Evolutionary conservation across 257 asterid genomes (phyloP), one percentile per base, ranked within the genome.

Genomic region (Petrea volubilis): DNA sequence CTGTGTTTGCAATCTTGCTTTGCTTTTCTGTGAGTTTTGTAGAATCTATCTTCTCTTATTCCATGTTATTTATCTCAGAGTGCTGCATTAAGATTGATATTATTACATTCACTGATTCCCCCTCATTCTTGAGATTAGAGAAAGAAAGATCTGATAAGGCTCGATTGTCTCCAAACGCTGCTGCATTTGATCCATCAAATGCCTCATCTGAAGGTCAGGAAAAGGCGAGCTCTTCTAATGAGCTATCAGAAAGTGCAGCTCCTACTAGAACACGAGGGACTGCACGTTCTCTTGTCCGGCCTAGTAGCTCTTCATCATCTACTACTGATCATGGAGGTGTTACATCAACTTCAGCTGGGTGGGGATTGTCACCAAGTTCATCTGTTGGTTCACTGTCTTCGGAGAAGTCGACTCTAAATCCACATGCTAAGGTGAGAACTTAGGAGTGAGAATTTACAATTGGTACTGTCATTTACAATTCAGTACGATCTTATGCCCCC

Each of bases 321-420:
- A 73, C 84, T 41, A 74, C 84, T 23, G 85, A 85, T 29, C 58
- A 74, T 74, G 86, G 83, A 52, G 88, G 80, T 43, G 79, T 76
- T 60, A 74, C 80, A 51, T 78, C 82, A 53, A 78, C 83, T 46
- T 81, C 82, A 60, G 75, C 81, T 56, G 79, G 79, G 59, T 78
- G 85, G 72, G 87, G 84, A 72, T 70, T 83, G 72, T 87, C 94
- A 61, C 83, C 86, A 27, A 83, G 81, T 72, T 88, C 95, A 64
- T 85, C 91, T 14, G 72, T 83, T 75, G 83, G 87, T 78, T 87
- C 94, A 29, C 57, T 85, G 53, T 72, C 91, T 34, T 85, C 89
- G 34, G 95, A 88, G 63, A 88, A 83, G 70, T 85, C 91, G 61
- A 80, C 78, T 21, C 69, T 88, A 23, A 88, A 88, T 63, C 95